These are phyloP conservation scores for Metschnikowia anglica DNA, from an alignment of 805 yeast genomes.

Conservation along the genomic window DNA sequence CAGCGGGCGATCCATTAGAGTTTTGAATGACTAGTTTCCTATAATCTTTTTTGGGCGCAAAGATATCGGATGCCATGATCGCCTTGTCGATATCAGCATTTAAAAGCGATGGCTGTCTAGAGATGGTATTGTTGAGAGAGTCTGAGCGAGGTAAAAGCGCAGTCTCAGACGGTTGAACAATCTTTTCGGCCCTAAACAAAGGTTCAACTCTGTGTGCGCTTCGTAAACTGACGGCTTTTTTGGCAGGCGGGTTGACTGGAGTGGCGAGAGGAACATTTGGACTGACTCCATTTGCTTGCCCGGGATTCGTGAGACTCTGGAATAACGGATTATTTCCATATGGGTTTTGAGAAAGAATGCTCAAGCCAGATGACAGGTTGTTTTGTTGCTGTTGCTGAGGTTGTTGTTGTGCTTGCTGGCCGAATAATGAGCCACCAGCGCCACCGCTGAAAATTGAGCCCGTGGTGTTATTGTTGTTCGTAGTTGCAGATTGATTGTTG, in stretches of 20 bases:
- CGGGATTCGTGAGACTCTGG: conserved; percentile 38
- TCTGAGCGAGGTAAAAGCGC: conserved; percentile 12
- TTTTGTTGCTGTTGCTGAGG: conserved; percentile 15
- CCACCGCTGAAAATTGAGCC: conserved; percentile 26
- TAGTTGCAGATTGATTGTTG: conserved; percentile 12
- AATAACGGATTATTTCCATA: conserved; percentile 80
- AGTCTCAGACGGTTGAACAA: conserved; percentile 2
- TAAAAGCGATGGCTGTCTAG: conserved; percentile 6
- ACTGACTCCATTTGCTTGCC: conserved; percentile 15
- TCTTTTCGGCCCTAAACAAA: conserved; percentile 27
- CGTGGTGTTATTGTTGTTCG: conserved; percentile 13
- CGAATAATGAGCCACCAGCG: conserved; percentile 27
- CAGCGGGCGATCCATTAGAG: conserved; percentile 19
- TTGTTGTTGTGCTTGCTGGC: conserved; percentile 25
- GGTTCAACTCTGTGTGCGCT: conserved; percentile 66
- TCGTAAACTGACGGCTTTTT: conserved; percentile 58
- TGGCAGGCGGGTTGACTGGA: conserved; percentile 27
- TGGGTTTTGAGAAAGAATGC: conserved; percentile 51
- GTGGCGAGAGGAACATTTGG: conserved; percentile 32
- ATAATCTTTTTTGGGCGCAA: conserved; percentile 59
- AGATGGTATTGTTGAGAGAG: conserved; percentile 6
- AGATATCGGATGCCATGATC: conserved; percentile 67
- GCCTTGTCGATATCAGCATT: conserved; percentile 56
- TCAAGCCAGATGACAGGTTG: conserved; percentile 14
- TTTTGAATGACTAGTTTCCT: conserved; percentile 56